Conservation (phyloP, 257 asterid genomes). For the Solanum medicagineum region DNA sequence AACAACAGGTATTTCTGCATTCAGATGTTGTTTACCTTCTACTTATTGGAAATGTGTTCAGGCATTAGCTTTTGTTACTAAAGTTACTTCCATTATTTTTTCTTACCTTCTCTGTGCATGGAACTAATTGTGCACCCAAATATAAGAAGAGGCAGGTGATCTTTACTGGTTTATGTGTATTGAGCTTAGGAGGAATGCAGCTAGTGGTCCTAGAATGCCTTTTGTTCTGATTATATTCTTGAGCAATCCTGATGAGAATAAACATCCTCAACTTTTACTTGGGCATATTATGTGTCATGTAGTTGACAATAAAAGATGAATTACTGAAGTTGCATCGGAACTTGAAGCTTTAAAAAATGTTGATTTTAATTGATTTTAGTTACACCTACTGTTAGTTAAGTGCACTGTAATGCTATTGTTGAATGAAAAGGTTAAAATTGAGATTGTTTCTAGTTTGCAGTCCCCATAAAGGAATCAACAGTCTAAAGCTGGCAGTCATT, state of each 20-base stretch:
- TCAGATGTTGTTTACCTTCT: neutral
- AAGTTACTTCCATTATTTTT: neutral
- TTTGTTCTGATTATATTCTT: neutral
- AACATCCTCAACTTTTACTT: neutral
- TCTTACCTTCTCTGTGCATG: neutral
- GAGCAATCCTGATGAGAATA: neutral
- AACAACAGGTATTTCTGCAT: slow-evolving; percentile 67
- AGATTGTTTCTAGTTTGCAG: neutral
- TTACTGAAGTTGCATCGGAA: neutral
- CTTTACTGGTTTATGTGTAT: neutral
- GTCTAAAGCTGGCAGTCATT: neutral
- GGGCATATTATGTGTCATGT: neutral
- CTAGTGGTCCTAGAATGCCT: neutral
- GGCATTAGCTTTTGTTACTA: neutral
- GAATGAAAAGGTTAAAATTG: neutral
- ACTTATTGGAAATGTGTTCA: neutral
- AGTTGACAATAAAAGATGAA: neutral
- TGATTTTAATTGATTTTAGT: neutral
- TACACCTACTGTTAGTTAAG: neutral
- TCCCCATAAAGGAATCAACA: neutral
- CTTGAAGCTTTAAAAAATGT: neutral
- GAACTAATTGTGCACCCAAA: neutral
- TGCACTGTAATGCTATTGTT: neutral
- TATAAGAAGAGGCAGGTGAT: neutral
- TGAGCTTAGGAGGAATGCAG: neutral